Percentiles rank a stretch among this genome's conserved stretches.
Conservation (phyloP, 768 basidiomycete genomes). For the Rhizopogon vulgaris region DNA sequence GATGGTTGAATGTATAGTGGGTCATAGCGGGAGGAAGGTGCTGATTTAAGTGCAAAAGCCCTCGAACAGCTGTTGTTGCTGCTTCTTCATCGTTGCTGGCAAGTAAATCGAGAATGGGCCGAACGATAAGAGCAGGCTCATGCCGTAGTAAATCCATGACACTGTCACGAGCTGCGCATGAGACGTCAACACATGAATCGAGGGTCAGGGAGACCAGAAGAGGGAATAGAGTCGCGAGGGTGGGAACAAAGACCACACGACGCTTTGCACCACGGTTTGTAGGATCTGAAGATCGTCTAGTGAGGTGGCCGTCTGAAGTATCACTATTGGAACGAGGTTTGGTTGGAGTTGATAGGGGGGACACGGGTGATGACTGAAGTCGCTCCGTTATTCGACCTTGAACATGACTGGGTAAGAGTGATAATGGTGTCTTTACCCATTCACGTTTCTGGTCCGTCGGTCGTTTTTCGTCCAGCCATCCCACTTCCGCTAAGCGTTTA, state of each 20-base stretch:
- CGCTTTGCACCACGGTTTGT: constrained; percentile 53
- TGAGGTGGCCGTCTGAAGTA: constrained; percentile 28
- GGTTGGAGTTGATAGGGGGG: constrained; percentile 29
- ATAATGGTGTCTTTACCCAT: constrained; percentile 59
- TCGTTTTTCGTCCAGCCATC: constrained; percentile 61
- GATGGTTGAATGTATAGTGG: constrained; percentile 63
- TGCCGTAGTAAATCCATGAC: constrained; percentile 68
- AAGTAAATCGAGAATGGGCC: constrained; percentile 57
- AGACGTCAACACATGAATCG: constrained; percentile 48
- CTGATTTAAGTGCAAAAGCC: constrained; percentile 51
- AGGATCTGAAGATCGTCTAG: constrained; percentile 30
- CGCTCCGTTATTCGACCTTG: constrained; percentile 37
- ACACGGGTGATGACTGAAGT: constrained; percentile 27
- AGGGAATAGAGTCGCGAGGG: constrained; percentile 50
- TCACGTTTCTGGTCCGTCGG: constrained; percentile 50
- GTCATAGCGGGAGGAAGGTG: constrained; percentile 58
- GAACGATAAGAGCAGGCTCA: constrained; percentile 61
- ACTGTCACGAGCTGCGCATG: constrained; percentile 49
- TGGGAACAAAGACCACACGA: constrained; percentile 60
- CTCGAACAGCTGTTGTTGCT: constrained; percentile 48
- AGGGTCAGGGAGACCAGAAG: constrained; percentile 45
- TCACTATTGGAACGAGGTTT: constrained; percentile 18
- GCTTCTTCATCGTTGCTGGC: constrained; percentile 40
- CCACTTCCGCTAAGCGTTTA: constrained; percentile 64
- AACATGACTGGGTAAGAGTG: constrained; percentile 52